Evolutionary conservation across 176 grass and related monocot species (phyloP), one percentile per base, ranked within the genome.

Genomic region (Oryza glaberrima): DNA sequence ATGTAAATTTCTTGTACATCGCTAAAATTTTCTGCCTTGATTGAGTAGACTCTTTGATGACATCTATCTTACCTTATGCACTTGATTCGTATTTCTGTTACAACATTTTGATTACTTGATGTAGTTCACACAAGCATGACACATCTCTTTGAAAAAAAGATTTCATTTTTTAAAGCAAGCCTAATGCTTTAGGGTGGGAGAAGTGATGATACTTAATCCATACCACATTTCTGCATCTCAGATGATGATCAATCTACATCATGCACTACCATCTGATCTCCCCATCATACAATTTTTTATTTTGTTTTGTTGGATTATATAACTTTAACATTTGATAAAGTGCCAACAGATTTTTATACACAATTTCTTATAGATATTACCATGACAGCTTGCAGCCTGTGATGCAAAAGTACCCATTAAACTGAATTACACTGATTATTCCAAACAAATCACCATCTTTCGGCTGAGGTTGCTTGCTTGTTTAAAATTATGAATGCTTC

Each of bases 211-310:
- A 16, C 34, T 67, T 56, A 34, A 73, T 47, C 81, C 58, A 79
- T 88, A 74, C 32, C 16, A 58, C 17, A 60, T 41, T 7, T 69
- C 60, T 88, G 69, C 25, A 80, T 74, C 12, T 60, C 40, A 58
- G 22, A 84, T 75, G 75, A 84, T 88, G 45, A 69, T 78, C 16
- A 54, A 25, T 40, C 6, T 67, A 83, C 5, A 67, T 54, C 28
- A 84, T 73, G 81, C 81, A 79, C 67, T 78, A 73, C 86, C 73
- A 78, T 88, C 66, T 88, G 52, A 83, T 83, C 66, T 83, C 85
- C 74, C 34, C 3, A 40, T 25, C 9, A 3, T n/a, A 58, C 54
- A 20, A 17, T 58, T 58, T 20, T 69, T 17, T 14, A 34, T 4
- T 9, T 28, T 56, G 51, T 58, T 58, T 17, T n/a, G 19, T 58